Evolutionary conservation across 2,329 filamentous ascomycete species (phyloP).

Genomic region (Aspergillus tanneri): DNA sequence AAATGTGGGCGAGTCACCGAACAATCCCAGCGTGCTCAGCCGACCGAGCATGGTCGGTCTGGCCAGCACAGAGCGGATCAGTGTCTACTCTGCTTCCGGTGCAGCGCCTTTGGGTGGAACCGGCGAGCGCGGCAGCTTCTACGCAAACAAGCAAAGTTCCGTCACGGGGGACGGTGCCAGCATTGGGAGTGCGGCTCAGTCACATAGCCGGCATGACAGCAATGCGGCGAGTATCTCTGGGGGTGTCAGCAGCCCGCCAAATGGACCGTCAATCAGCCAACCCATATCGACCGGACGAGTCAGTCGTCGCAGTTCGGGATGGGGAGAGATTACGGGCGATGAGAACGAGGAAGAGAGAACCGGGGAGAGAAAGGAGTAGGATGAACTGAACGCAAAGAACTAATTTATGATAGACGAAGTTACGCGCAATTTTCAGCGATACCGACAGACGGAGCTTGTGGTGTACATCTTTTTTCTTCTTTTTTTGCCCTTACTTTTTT

Average conservation of each 20-base stretch:
- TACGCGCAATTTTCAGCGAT: slow-evolving; percentile 1
- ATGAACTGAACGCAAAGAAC: slow-evolving; percentile 1
- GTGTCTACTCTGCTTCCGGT: slow-evolving; percentile 74
- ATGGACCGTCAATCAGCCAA: slow-evolving; percentile 21
- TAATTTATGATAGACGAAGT: slow-evolving; percentile 3
- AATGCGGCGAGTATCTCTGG: slow-evolving; percentile 69
- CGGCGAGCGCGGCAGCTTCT: slow-evolving; percentile 79
- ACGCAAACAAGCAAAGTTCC: slow-evolving; percentile 58
- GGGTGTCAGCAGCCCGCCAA: slow-evolving; percentile 58
- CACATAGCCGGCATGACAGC: slow-evolving; percentile 79
- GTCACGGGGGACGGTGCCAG: slow-evolving; percentile 67
- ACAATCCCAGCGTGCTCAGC: slow-evolving; percentile 40
- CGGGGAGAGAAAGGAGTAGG: slow-evolving; percentile 12
- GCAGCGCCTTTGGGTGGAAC: slow-evolving; percentile 58
- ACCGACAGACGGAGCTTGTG: slow-evolving; percentile 5
- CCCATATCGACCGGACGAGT: slow-evolving; percentile 37
- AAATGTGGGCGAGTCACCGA: slow-evolving; percentile 48
- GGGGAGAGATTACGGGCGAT: slow-evolving; percentile 45
- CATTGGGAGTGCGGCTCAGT: slow-evolving; percentile 71
- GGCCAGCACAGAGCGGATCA: slow-evolving; percentile 59
- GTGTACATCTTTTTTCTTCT: slow-evolving; percentile 10
- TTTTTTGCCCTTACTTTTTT: slow-evolving; percentile 1
- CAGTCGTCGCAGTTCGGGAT: slow-evolving; percentile 46
- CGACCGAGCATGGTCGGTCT: slow-evolving; percentile 56
- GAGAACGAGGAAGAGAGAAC: slow-evolving; percentile 34